Conservation (phyloP, 2,329 filamentous ascomycete species). For the Sarocladium kiliense region DNA sequence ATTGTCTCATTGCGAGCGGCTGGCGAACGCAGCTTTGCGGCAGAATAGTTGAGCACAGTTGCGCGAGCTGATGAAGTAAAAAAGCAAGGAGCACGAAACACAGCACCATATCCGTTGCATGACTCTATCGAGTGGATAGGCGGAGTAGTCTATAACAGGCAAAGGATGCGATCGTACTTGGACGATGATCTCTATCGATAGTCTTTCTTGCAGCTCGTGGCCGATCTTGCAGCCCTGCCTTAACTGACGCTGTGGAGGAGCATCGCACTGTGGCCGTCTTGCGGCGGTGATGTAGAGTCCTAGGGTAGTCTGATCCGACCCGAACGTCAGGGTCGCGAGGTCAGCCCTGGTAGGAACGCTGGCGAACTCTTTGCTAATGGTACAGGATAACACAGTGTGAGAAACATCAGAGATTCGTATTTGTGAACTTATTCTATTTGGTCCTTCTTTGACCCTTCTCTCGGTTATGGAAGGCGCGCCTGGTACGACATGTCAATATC, state of each 20-base stretch:
- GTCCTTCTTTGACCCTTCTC: too few species aligned
- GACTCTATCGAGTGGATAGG: slow-evolving; percentile 1
- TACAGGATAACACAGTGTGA: too few species aligned
- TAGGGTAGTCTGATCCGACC: too few species aligned
- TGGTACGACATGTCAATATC: background rate
- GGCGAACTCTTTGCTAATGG: too few species aligned
- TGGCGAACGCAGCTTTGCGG: slow-evolving; percentile 4
- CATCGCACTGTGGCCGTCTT: too few species aligned
- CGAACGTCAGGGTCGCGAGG: too few species aligned
- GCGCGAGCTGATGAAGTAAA: background rate
- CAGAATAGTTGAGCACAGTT: background rate
- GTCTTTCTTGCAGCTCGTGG: background rate
- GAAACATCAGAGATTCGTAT: too few species aligned
- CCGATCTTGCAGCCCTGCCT: background rate
- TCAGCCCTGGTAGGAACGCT: too few species aligned
- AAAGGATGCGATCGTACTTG: slow-evolving; percentile 1
- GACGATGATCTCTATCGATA: background rate
- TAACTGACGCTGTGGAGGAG: background rate
- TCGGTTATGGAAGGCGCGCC: too few species aligned
- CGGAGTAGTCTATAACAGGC: background rate
- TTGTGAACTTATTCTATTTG: too few species aligned
- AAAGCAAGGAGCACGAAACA: slow-evolving; percentile 1
- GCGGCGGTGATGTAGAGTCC: too few species aligned
- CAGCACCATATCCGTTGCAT: background rate
- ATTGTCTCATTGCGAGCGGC: background rate